Evolutionary conservation across 2,329 filamentous ascomycete genomes (phyloP), one percentile per base, ranked within the genome.

Genomic region (Sclerotinia minor): DNA sequence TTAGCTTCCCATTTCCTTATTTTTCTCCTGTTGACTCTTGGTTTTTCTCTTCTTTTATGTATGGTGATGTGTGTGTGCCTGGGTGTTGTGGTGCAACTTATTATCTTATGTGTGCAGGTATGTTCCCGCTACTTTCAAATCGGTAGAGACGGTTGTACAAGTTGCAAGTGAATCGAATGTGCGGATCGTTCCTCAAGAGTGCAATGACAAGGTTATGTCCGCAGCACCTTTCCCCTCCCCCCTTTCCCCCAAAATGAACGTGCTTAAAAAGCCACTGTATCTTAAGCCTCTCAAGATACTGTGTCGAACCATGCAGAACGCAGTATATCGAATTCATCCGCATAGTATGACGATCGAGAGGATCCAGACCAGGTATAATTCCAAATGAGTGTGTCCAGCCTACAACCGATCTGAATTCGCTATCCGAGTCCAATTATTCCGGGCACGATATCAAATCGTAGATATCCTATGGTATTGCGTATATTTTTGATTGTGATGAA

Each of bases 61-160:
- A 6, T 35, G 35, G n/a, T n/a, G n/a, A n/a, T 35, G 2, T 9
- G 35, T 35, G 6, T 35, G 35, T 35, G 35, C 6, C 5, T 24
- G 29, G 7, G 53, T 55, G 35, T 13, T 13, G 45, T n/a, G 15
- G 29, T 38, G 29, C 21, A 32, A 15, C n/a, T 49, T 15, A 26
- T 9, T 50, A 15, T 41, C 3, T 13, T 41, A n/a, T 19, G n/a
- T 38, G 8, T 6, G 32, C 8, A 38, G 0, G 38, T 38, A 41
- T 41, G 38, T 41, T 41, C 19, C 45, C 29, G 50, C 45, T 29
- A 50, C 13, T 35, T 26, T 35, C 29, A 45, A 57, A 63, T 63
- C 45, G 2, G 45, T 63, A 63, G 38, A n/a, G 45, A 63, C 59
- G 17, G 58, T 24, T 35, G 26, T 60, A 61, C 21, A 49, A 49